These are phyloP conservation scores for Heliamphora pulchella DNA, from an alignment of 179 eudicot genomes.

Conservation along the genomic window DNA sequence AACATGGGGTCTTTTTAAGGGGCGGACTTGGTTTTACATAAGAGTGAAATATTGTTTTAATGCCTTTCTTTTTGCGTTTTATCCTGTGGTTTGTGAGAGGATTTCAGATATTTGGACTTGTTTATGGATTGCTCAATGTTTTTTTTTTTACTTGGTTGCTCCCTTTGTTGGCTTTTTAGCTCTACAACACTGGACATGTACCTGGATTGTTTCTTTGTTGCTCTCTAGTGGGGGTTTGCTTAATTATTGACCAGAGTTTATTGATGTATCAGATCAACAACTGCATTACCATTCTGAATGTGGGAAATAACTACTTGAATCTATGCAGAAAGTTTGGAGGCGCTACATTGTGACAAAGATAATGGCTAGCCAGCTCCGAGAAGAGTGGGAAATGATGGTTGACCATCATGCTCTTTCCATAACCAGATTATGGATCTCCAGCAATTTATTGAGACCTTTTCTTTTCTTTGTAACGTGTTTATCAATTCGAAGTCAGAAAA, in stretches of 20 bases:
- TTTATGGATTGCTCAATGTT: background rate
- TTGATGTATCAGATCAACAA: background rate
- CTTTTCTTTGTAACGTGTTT: conserved; percentile 57
- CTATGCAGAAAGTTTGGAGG: conserved; percentile 80
- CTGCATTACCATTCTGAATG: background rate
- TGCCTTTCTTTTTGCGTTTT: background rate
- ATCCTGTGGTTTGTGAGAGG: background rate
- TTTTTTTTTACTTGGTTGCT: background rate
- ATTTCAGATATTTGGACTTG: background rate
- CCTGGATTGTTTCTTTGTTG: too few species aligned
- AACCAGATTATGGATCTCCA: conserved; percentile 51
- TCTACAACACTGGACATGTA: background rate
- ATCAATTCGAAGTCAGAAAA: conserved; percentile 31
- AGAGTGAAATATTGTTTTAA: background rate
- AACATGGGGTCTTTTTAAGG: too few species aligned
- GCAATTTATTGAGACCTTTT: conserved; percentile 59
- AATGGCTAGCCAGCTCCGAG: conserved; percentile 47
- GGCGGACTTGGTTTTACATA: too few species aligned
- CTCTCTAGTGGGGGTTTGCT: background rate
- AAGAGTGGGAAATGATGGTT: conserved; percentile 53
- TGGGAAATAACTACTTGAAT: conserved; percentile 12
- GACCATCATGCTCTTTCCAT: conserved; percentile 20
- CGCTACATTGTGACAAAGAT: conserved; percentile 40
- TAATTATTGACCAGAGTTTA: background rate
- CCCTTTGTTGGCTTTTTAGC: background rate